Percentiles rank a stretch among this genome's conserved stretches.
phyloP scores from a whole-genome alignment of 2,329 filamentous ascomycete genomes.

The Xylaria sp. region DNA sequence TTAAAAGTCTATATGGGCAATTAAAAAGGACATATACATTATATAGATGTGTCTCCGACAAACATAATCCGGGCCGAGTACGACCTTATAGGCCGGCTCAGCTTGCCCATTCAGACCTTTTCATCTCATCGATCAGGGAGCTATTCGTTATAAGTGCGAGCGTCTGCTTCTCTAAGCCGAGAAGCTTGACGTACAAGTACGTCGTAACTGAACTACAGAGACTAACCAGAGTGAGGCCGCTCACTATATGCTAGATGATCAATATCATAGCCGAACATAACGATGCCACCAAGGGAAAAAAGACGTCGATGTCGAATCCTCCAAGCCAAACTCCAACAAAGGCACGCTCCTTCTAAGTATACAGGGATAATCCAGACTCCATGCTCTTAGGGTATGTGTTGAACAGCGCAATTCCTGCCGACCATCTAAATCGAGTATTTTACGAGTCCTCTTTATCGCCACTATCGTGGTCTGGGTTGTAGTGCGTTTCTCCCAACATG shows the following conservation, averaged over 20 bases:
- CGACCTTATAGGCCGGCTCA: constrained; percentile 1
- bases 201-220: constrained; percentile 10
- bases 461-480: constrained; percentile 70
- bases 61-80: not conserved
- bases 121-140: constrained; percentile 8
- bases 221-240: constrained; percentile 6
- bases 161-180: constrained; percentile 10
- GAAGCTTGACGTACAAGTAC: constrained; percentile 10
- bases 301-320: constrained; percentile 33
- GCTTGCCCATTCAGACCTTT: not conserved
- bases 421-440: constrained; percentile 14
- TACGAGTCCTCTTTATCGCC: constrained; percentile 49
- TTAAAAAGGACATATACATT: not conserved
- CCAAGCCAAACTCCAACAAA: constrained; percentile 42
- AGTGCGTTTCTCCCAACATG: constrained; percentile 75
- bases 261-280: constrained; percentile 22
- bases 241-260: constrained; percentile 10
- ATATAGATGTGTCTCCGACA: not conserved
- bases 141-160: constrained; percentile 17
- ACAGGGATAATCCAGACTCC: constrained; percentile 39
- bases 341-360: constrained; percentile 42
- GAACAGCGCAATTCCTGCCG: constrained; percentile 20
- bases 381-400: constrained; percentile 22
- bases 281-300: constrained; percentile 15
- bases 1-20: not conserved